phyloP scores from a whole-genome alignment of 108 stramenopile genomes.

The Parietichytrium sp. region DNA sequence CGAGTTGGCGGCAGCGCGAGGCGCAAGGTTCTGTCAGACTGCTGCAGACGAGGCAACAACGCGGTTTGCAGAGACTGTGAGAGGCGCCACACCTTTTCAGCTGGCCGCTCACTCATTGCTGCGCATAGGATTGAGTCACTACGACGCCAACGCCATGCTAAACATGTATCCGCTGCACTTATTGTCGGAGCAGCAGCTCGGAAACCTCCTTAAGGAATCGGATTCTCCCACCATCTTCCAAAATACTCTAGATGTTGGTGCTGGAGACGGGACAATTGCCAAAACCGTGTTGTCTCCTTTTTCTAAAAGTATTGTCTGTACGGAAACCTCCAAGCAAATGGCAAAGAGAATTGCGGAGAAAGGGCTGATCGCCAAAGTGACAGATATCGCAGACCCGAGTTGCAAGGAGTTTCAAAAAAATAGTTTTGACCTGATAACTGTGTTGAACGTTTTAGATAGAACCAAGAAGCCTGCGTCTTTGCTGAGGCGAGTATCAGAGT shows the following conservation, averaged over 20 bases:
- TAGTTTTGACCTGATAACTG: background rate
- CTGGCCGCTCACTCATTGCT: background rate
- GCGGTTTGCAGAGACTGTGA: slow-evolving; percentile 5
- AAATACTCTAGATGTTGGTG: background rate
- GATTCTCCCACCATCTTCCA: background rate
- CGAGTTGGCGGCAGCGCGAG: background rate
- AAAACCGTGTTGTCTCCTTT: background rate
- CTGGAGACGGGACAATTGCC: background rate
- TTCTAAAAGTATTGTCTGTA: background rate
- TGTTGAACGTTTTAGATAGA: slow-evolving; percentile 12
- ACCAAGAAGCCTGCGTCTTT: background rate
- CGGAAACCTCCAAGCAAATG: background rate
- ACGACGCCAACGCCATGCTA: slow-evolving; percentile 20
- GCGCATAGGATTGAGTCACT: background rate
- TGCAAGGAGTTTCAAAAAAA: no score
- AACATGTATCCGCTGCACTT: slow-evolving; percentile 29
- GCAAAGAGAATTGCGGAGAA: background rate
- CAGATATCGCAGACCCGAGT: background rate
- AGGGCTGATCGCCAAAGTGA: background rate
- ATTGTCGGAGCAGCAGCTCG: background rate
- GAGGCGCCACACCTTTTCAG: slow-evolving; percentile 10
- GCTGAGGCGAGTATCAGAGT: background rate
- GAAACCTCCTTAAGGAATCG: background rate
- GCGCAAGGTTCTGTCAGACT: slow-evolving; percentile 9
- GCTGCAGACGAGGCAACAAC: background rate